Evolutionary conservation across 2,329 filamentous ascomycete species (phyloP).

Genomic region (Blastomyces gilchristii): DNA sequence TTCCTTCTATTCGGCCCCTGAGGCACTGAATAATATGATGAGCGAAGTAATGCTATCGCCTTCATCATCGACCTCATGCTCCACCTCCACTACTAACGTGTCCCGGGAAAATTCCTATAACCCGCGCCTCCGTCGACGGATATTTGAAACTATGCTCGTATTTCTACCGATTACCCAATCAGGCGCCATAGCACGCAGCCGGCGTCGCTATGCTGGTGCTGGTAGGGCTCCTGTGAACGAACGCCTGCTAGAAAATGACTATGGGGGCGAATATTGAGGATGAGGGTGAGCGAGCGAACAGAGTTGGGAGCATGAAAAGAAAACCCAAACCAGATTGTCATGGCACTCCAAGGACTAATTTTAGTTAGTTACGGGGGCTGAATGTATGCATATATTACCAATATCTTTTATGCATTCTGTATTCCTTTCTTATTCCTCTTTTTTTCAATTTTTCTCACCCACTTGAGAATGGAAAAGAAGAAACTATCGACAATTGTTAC

Average conservation of each 20-base stretch:
- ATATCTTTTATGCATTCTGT: background rate
- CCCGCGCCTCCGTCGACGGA: background rate
- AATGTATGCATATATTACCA: background rate
- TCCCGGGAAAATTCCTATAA: background rate
- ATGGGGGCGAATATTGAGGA: background rate
- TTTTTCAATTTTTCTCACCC: background rate
- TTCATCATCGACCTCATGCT: background rate
- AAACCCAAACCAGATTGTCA: background rate
- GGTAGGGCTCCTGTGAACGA: background rate
- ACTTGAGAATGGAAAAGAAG: background rate
- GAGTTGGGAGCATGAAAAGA: background rate
- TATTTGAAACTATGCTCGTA: background rate
- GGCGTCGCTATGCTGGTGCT: background rate
- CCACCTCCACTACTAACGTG: background rate
- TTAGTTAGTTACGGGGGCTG: background rate
- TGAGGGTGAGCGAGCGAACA: background rate
- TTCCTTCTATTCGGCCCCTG: background rate
- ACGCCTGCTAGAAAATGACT: background rate
- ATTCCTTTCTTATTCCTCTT: background rate
- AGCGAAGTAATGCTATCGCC: background rate
- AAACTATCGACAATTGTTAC: background rate
- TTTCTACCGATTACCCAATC: background rate
- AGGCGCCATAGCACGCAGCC: background rate
- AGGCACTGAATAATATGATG: background rate
- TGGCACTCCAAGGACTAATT: background rate